Base-by-base conservation (phyloP, 768 basidiomycete genomes). In the Pleurotus citrinopileatus region DNA sequence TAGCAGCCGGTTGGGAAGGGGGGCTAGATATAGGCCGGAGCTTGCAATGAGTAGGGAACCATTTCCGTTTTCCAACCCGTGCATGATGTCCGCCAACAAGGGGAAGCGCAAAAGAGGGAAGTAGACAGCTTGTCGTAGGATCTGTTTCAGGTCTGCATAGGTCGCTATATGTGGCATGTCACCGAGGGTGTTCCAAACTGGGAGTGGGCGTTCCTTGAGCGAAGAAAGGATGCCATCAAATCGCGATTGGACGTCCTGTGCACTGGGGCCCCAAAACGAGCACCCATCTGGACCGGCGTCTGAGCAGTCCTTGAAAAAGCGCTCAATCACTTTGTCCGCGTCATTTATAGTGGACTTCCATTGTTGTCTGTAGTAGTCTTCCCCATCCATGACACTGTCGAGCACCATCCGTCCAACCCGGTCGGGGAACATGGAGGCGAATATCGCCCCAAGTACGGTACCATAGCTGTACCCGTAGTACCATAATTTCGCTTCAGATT, bases 341-440 rank as follows among this genome's bases (percentile, higher is more conserved):
- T 65, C 61, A 7, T 32, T 10, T 4, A 64, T 23, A 54, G 55
- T 57, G 40, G 57, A 63, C 6, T 40, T 34, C 57, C 60, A 60
- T 13, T 26, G 23, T 7, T 38, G 45, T 13, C 40, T 46, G 8
- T 55, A 68, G 54, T 67, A 68, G 29, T 59, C 53, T 15, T 63
- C 57, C 15, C 56, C 42, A 55, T 68, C 66, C n/a, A 61, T 44
- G 23, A 68, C 63, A 23, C 69, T 72, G 48, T 72, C 70, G 29
- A 71, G 61, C 13, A 66, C 53, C 2, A 72, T 32, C 13, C 70
- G 65, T 7, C 61, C 68, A 13, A 72, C 62, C 20, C 67, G 63
- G 54, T 70, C 62, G 66, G 73, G 72, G 52, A 71, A 71, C 52
- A 72, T 57, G 1, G 71, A 42, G 1, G 71, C 68, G 56, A 70